Conservation (phyloP, 257 asterid species). For the Thymus mandschuricus region DNA sequence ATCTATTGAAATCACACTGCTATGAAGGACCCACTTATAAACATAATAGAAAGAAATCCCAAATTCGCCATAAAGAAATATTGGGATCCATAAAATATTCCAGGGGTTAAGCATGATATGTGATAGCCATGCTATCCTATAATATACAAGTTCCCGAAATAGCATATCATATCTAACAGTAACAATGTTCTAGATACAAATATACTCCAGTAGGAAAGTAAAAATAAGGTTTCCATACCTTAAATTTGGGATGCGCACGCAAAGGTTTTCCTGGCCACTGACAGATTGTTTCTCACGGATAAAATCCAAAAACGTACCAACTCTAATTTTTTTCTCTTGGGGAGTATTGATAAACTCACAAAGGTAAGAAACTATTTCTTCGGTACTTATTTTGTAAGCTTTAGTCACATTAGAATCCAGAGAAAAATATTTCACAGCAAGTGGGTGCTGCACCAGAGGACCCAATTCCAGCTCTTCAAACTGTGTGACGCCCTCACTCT, state of each 20-base stretch:
- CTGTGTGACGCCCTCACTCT: constrained; percentile 70
- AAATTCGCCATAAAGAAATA: background rate
- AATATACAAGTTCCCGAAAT: background rate
- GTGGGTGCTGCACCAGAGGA: constrained; percentile 82
- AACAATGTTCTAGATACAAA: constrained; percentile 7
- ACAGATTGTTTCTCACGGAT: constrained; percentile 61
- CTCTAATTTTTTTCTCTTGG: constrained; percentile 44
- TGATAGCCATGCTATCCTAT: constrained; percentile 7
- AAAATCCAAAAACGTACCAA: constrained; percentile 67
- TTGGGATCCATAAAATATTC: constrained; percentile 12
- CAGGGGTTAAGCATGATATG: background rate
- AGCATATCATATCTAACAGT: constrained; percentile 4
- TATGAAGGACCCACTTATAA: background rate
- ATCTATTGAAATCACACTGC: constrained; percentile 6
- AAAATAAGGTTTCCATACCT: constrained; percentile 55
- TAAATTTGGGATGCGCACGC: constrained; percentile 75
- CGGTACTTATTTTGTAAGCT: constrained; percentile 67
- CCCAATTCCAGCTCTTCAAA: constrained; percentile 95
- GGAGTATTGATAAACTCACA: constrained; percentile 59
- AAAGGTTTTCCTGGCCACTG: constrained; percentile 62
- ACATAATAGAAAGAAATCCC: background rate
- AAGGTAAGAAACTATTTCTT: constrained; percentile 66
- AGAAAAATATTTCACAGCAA: constrained; percentile 71
- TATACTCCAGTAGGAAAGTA: background rate
- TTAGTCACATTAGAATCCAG: constrained; percentile 58